These are phyloP conservation scores for Chimonanthus salicifolius DNA, from an alignment of 164 flowering plant species.

Conservation along the genomic window DNA sequence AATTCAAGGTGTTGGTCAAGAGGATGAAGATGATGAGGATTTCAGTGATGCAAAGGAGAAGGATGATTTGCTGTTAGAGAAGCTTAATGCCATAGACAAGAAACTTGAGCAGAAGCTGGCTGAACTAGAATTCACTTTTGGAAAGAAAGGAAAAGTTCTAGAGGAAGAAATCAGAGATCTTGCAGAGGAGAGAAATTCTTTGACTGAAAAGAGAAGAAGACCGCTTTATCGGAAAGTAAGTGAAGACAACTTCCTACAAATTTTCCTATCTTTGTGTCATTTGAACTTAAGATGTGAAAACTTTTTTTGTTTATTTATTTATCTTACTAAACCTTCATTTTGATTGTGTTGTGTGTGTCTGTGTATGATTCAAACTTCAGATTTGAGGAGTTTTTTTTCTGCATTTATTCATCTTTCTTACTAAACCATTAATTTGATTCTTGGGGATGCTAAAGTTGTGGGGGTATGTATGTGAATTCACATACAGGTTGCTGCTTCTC, in stretches of 20 bases:
- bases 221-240: conserved; percentile 82
- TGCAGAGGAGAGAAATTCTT: conserved; percentile 83
- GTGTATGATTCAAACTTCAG: too few relatives aligned
- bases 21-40: conserved; percentile 49
- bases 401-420: too few relatives aligned
- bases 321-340: too few relatives aligned
- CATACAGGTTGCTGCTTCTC: too few relatives aligned
- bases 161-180: conserved; percentile 91
- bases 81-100: conserved; percentile 72
- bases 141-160: conserved; percentile 72
- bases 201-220: conserved; percentile 70
- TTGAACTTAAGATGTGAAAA: background rate
- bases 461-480: too few relatives aligned
- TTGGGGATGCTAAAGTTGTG: too few relatives aligned
- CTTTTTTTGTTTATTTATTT: too few relatives aligned
- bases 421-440: too few relatives aligned
- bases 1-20: conserved; percentile 24
- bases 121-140: conserved; percentile 79
- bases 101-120: conserved; percentile 78
- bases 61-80: conserved; percentile 61
- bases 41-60: conserved; percentile 64
- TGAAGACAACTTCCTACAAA: conserved; percentile 5
- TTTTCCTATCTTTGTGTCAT: background rate
- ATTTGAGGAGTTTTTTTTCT: too few relatives aligned
- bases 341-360: background rate